These are phyloP conservation scores for Lentinula sp. DNA, from an alignment of 768 basidiomycete species.

Conservation along the genomic window DNA sequence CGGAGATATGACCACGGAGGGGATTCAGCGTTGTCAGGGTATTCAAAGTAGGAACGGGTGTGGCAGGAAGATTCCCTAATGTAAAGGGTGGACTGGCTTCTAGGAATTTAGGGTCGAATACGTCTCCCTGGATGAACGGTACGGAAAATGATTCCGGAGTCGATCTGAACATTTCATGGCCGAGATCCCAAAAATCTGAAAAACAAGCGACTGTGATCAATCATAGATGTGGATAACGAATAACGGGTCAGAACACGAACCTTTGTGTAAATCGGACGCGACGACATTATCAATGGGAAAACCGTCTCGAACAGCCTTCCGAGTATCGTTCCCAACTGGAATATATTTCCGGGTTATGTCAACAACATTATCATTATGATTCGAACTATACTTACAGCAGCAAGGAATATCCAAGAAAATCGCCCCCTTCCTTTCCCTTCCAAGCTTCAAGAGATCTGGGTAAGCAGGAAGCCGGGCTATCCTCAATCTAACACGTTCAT, in stretches of 20 bases:
- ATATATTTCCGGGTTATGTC: neutral
- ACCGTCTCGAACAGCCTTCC: slow-evolving; percentile 33
- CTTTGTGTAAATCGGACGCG: slow-evolving; percentile 28
- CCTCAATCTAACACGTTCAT: slow-evolving; percentile 17
- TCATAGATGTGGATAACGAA: slow-evolving; percentile 12
- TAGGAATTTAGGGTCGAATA: slow-evolving; percentile 40
- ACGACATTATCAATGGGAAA: slow-evolving; percentile 29
- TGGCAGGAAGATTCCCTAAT: slow-evolving; percentile 7
- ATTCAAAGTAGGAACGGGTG: slow-evolving; percentile 17
- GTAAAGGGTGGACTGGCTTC: slow-evolving; percentile 21
- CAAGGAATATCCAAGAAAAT: slow-evolving; percentile 37
- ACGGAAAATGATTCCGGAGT: slow-evolving; percentile 47
- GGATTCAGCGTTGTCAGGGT: slow-evolving; percentile 35
- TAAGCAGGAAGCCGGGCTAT: slow-evolving; percentile 16
- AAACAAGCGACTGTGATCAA: too few species aligned
- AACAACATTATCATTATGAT: neutral
- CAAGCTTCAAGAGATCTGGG: slow-evolving; percentile 20
- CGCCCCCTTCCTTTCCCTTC: slow-evolving; percentile 17
- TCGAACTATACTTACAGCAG: slow-evolving; percentile 25
- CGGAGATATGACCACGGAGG: slow-evolving; percentile 39
- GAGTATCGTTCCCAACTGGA: slow-evolving; percentile 34
- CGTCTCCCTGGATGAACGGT: slow-evolving; percentile 50
- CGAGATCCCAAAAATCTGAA: slow-evolving; percentile 18
- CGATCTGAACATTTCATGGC: slow-evolving; percentile 53
- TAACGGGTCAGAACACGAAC: slow-evolving; percentile 8